Conservation (phyloP, 164 flowering plant genomes). For the Vitis labrusca region DNA sequence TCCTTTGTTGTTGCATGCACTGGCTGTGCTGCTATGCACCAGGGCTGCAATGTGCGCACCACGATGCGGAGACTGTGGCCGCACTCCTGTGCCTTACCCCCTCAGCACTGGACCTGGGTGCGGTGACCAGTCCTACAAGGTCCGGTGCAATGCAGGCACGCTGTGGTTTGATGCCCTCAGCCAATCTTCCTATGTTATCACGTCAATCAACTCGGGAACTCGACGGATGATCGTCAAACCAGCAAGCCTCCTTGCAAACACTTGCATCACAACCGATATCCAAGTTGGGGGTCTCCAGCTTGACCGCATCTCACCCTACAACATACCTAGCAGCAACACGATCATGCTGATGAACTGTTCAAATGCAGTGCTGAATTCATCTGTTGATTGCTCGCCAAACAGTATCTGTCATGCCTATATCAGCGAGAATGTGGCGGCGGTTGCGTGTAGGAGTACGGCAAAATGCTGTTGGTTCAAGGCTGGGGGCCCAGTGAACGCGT, state of each 20-base stretch:
- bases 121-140: constrained; percentile 43
- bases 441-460: constrained; percentile 3
- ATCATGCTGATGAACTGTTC: constrained; percentile 30
- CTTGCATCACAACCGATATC: constrained; percentile 33
- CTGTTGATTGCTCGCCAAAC: constrained; percentile 21
- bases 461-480: constrained; percentile 28
- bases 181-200: constrained; percentile 36
- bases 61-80: constrained; percentile 36
- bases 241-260: constrained; percentile 8
- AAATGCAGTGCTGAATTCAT: constrained; percentile 1
- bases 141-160: constrained; percentile 27
- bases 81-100: constrained; percentile 43
- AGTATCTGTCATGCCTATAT: constrained; percentile 31
- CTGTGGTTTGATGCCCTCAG: constrained; percentile 34
- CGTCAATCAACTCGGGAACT: constrained; percentile 25
- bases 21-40: background rate
- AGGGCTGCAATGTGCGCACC: background rate
- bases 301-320: constrained; percentile 28
- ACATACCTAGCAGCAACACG: constrained; percentile 26
- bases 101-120: constrained; percentile 41
- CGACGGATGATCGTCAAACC: constrained; percentile 36
- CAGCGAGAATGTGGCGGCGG: constrained; percentile 7
- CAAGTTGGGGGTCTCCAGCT: constrained; percentile 21
- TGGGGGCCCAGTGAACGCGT: constrained; percentile 15
- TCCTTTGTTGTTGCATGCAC: constrained; percentile 13